Conservation (phyloP, 495 filamentous ascomycete genomes). For the Chaetomium tenue region DNA sequence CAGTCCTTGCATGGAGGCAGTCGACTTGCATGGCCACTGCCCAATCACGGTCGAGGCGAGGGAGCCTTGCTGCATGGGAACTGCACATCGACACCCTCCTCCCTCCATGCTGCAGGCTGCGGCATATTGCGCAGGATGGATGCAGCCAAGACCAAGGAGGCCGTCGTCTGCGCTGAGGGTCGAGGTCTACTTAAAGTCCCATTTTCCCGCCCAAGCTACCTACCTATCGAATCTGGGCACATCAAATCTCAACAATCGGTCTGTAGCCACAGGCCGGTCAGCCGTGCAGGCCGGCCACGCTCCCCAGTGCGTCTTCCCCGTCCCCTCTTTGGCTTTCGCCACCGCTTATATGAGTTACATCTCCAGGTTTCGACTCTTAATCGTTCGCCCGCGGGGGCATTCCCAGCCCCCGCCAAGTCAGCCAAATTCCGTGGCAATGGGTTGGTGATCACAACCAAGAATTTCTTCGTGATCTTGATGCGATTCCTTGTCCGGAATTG, state of each 20-base stretch:
- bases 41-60: not conserved
- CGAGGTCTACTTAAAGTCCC: too few species aligned
- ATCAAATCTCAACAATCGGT: too few species aligned
- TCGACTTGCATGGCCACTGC: not conserved
- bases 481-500: not conserved
- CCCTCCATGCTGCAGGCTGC: not conserved
- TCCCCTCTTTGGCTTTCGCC: not conserved
- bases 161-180: too few species aligned
- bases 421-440: constrained; percentile 12
- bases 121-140: not conserved
- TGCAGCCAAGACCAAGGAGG: not conserved
- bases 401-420: constrained; percentile 6
- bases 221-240: too few species aligned
- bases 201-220: too few species aligned
- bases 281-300: too few species aligned
- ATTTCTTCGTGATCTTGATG: not conserved
- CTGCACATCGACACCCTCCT: not conserved
- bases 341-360: too few species aligned
- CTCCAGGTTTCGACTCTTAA: not conserved
- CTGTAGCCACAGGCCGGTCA: too few species aligned
- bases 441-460: constrained; percentile 7
- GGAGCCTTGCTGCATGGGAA: constrained; percentile 9
- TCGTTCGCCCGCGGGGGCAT: constrained; percentile 15
- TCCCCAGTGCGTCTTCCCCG: not conserved
- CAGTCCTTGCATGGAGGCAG: not conserved